These are phyloP conservation scores for Aspergillus floridensis DNA, from an alignment of 2,329 filamentous ascomycete genomes.

Conservation along the genomic window DNA sequence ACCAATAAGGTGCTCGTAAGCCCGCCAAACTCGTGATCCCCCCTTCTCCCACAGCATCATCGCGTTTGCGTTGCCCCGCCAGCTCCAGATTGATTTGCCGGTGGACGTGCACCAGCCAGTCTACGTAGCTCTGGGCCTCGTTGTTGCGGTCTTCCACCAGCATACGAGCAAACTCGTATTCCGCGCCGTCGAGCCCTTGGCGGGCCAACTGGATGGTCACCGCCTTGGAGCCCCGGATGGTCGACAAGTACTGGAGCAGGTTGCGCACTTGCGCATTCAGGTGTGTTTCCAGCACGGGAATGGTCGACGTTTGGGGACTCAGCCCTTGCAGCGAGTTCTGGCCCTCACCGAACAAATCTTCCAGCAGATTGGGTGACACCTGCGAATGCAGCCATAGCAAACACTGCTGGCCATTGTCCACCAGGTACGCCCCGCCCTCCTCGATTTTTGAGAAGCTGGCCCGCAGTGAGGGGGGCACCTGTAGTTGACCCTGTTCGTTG, in stretches of 20 bases:
- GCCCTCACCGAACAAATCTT: slow-evolving; percentile 83
- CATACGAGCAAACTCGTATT: slow-evolving; percentile 92
- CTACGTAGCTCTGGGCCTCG: slow-evolving; percentile 95
- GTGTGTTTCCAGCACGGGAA: slow-evolving; percentile 86
- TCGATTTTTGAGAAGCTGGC: slow-evolving; percentile 86
- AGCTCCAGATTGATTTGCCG: slow-evolving; percentile 86
- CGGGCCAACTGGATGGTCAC: slow-evolving; percentile 85
- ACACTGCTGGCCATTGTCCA: slow-evolving; percentile 92
- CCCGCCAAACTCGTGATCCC: slow-evolving; percentile 47
- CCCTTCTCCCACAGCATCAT: slow-evolving; percentile 42
- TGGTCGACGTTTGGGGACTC: slow-evolving; percentile 73
- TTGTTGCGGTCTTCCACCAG: slow-evolving; percentile 95
- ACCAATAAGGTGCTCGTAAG: slow-evolving; percentile 49
- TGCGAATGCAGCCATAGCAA: slow-evolving; percentile 90
- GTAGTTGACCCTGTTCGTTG: slow-evolving; percentile 84
- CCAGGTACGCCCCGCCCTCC: slow-evolving; percentile 87
- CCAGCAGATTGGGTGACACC: slow-evolving; percentile 85
- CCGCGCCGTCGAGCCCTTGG: slow-evolving; percentile 89
- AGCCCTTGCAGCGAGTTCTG: slow-evolving; percentile 69
- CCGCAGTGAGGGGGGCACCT: slow-evolving; percentile 75
- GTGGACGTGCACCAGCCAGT: slow-evolving; percentile 96
- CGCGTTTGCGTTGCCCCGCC: slow-evolving; percentile 50
- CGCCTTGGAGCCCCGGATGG: slow-evolving; percentile 79
- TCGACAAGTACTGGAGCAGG: slow-evolving; percentile 80
- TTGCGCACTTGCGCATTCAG: slow-evolving; percentile 94